phyloP scores from a whole-genome alignment of 495 filamentous ascomycete genomes.

The Aspergillus campestris region DNA sequence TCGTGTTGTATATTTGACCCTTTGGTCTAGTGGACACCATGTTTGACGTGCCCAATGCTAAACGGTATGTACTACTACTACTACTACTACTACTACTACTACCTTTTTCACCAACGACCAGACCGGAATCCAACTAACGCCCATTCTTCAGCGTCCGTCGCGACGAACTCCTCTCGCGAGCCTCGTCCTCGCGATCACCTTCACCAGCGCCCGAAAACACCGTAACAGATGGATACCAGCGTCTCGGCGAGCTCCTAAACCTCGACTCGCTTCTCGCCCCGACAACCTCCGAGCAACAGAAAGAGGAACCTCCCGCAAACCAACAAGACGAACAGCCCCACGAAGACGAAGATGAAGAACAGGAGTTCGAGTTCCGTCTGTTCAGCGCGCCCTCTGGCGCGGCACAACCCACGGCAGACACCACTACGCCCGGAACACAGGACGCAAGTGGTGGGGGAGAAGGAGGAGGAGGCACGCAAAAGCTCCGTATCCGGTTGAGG shows the following conservation, averaged over 20 bases:
- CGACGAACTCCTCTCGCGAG: constrained; percentile 30
- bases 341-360: constrained; percentile 30
- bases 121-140: neutral
- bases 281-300: constrained; percentile 1
- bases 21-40: constrained; percentile 11
- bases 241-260: constrained; percentile 34
- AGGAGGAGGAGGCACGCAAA: constrained; percentile 18
- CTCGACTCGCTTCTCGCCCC: constrained; percentile 19
- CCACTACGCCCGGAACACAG: too few relatives aligned
- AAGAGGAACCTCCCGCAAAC: neutral
- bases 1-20: too few relatives aligned
- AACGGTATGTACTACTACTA: constrained; percentile 22
- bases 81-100: neutral
- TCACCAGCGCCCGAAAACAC: constrained; percentile 28
- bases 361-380: constrained; percentile 41
- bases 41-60: constrained; percentile 36
- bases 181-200: constrained; percentile 23
- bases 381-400: constrained; percentile 28
- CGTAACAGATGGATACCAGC: constrained; percentile 26
- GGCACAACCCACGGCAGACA: constrained; percentile 1
- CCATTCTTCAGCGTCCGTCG: constrained; percentile 30
- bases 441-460: too few relatives aligned
- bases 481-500: constrained; percentile 33
- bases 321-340: constrained; percentile 1
- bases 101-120: neutral